These are phyloP conservation scores for Suillus tomentosus DNA, from an alignment of 768 basidiomycete species.

Conservation along the genomic window DNA sequence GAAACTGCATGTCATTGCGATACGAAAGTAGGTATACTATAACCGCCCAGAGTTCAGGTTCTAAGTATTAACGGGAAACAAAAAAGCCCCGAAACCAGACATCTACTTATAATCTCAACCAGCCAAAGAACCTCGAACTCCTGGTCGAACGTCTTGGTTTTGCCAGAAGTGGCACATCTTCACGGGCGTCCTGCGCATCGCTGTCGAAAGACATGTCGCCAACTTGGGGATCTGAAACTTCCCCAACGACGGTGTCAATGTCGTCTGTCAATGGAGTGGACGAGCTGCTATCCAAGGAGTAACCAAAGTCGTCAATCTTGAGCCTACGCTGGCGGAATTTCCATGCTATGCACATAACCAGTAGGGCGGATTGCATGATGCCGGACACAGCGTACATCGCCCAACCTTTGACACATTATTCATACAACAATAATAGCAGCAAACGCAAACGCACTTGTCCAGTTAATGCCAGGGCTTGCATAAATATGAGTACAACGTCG, in stretches of 20 bases:
- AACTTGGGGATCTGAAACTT: slow-evolving; percentile 3
- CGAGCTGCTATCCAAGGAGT: slow-evolving; percentile 38
- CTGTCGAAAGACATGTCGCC: neutral
- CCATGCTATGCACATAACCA: slow-evolving; percentile 87
- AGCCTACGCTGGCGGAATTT: slow-evolving; percentile 73
- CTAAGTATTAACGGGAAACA: neutral
- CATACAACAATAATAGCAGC: neutral
- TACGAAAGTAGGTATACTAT: neutral
- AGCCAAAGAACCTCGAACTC: slow-evolving; percentile 1
- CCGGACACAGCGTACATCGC: slow-evolving; percentile 80
- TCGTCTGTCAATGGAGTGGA: neutral
- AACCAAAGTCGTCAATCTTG: slow-evolving; percentile 89
- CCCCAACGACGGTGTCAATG: neutral
- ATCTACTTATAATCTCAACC: slow-evolving; percentile 2
- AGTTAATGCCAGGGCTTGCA: slow-evolving; percentile 73
- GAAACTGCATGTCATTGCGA: neutral
- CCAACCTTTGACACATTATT: slow-evolving; percentile 58
- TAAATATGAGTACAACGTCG: slow-evolving; percentile 10
- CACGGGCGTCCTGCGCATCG: neutral
- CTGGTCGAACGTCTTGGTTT: neutral
- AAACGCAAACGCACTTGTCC: slow-evolving; percentile 62
- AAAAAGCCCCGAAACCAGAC: neutral
- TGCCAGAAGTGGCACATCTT: neutral
- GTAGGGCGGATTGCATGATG: slow-evolving; percentile 77
- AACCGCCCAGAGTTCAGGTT: neutral